Percentiles rank a stretch among this genome's conserved stretches.
phyloP scores from a whole-genome alignment of 1,284 basidiomycete species.

The Heterobasidion occidentale region DNA sequence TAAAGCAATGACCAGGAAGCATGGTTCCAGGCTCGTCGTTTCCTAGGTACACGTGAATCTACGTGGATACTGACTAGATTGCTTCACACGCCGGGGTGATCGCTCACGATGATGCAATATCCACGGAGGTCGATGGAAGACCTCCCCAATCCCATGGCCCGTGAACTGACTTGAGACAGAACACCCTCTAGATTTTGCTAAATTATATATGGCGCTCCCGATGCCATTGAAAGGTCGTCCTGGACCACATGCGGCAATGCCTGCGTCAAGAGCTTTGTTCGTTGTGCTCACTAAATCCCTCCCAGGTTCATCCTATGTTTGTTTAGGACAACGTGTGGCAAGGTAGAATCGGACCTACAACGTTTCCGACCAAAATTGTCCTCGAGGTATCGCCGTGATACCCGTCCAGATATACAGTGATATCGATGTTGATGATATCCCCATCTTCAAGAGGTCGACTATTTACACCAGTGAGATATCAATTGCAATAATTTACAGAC shows the following conservation, averaged over 20 bases:
- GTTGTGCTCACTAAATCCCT: slow-evolving; percentile 55
- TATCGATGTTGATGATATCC: slow-evolving; percentile 82
- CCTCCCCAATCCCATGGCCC: slow-evolving; percentile 83
- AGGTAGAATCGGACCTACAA: slow-evolving; percentile 34
- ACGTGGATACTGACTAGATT: background rate
- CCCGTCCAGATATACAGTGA: slow-evolving; percentile 73
- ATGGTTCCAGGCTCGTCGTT: slow-evolving; percentile 77
- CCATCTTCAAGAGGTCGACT: slow-evolving; percentile 75
- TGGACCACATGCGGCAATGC: slow-evolving; percentile 73
- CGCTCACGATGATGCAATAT: slow-evolving; percentile 64
- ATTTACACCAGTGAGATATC: background rate
- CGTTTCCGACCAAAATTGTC: slow-evolving; percentile 74
- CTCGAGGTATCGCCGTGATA: slow-evolving; percentile 84
- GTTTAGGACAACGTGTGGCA: background rate
- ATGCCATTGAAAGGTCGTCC: slow-evolving; percentile 69
- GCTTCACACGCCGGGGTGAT: background rate
- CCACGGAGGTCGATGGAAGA: slow-evolving; percentile 82
- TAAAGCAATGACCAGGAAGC: slow-evolving; percentile 82
- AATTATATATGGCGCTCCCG: slow-evolving; percentile 65
- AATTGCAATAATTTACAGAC: background rate
- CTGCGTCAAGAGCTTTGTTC: slow-evolving; percentile 61
- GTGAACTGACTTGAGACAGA: slow-evolving; percentile 71
- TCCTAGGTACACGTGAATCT: slow-evolving; percentile 28
- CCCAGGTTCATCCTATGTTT: slow-evolving; percentile 55
- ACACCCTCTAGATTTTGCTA: slow-evolving; percentile 33